Conservation (phyloP, 2,329 filamentous ascomycete species). For the Fusarium coffeatum region DNA sequence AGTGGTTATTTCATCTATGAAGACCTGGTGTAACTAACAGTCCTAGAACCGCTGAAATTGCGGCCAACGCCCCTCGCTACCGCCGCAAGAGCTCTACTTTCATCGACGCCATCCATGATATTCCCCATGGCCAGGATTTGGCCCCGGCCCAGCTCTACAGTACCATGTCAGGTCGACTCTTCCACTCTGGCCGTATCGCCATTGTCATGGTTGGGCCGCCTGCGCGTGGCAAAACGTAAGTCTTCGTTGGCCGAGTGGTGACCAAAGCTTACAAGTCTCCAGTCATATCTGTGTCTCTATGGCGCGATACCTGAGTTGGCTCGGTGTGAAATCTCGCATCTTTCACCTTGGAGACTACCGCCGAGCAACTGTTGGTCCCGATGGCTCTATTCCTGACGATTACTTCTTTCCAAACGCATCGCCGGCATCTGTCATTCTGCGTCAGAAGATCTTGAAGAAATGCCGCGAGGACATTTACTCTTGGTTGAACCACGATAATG, state of each 20-base stretch:
- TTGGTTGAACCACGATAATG: constrained; percentile 96
- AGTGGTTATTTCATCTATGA: neutral
- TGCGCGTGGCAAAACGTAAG: constrained; percentile 92
- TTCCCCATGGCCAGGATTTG: constrained; percentile 82
- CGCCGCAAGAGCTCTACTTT: constrained; percentile 94
- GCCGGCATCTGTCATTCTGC: constrained; percentile 88
- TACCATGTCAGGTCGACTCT: constrained; percentile 95
- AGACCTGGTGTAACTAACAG: constrained; percentile 30
- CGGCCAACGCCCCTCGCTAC: constrained; percentile 89
- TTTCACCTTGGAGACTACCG: constrained; percentile 98
- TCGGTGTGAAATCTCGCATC: constrained; percentile 97
- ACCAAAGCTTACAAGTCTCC: constrained; percentile 30
- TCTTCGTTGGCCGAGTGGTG: constrained; percentile 25
- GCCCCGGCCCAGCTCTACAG: constrained; percentile 97
- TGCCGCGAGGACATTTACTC: constrained; percentile 97
- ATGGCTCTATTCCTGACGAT: constrained; percentile 89
- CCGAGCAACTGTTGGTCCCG: constrained; percentile 86
- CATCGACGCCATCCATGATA: constrained; percentile 96
- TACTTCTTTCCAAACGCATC: constrained; percentile 98
- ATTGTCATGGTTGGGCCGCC: constrained; percentile 97
- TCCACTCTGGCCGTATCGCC: constrained; percentile 96
- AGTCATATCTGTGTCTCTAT: constrained; percentile 96
- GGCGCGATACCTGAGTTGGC: constrained; percentile 93
- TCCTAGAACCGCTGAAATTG: constrained; percentile 85
- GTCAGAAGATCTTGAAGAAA: constrained; percentile 97